Conservation (phyloP, 352 stramenopile species). For the Pythium vanterpoolii region DNA sequence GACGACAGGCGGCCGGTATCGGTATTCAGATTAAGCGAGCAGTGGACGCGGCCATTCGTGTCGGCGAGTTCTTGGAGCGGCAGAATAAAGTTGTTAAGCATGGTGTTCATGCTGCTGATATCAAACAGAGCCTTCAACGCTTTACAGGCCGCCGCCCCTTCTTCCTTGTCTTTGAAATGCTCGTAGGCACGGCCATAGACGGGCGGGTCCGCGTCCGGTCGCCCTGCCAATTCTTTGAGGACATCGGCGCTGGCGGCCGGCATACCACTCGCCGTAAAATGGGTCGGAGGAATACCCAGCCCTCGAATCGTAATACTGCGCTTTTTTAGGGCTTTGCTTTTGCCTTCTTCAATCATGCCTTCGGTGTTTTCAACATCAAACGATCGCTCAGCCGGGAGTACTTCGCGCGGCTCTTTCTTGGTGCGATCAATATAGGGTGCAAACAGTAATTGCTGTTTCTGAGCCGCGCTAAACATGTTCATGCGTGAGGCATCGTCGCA, state of each 20-base stretch:
- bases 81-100: constrained; percentile 97
- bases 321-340: constrained; percentile 74
- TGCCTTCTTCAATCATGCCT: constrained; percentile 65
- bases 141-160: constrained; percentile 92
- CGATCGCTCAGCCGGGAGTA: constrained; percentile 56
- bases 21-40: constrained; percentile 99
- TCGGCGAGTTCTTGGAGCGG: constrained; percentile 93
- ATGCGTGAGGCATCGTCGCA: constrained; percentile 93
- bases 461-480: constrained; percentile 92
- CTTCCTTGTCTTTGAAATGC: constrained; percentile 91
- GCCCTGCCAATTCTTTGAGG: constrained; percentile 91
- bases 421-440: constrained; percentile 80
- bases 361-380: constrained; percentile 87
- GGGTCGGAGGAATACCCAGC: constrained; percentile 89
- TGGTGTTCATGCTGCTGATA: constrained; percentile 98
- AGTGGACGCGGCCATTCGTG: constrained; percentile 94
- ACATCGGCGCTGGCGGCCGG: constrained; percentile 94
- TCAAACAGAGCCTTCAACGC: constrained; percentile 93
- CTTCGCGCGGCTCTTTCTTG: constrained; percentile 58
- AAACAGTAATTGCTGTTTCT: constrained; percentile 98
- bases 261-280: constrained; percentile 91
- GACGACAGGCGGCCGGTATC: constrained; percentile 98
- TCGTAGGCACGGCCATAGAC: constrained; percentile 86
- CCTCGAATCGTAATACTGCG: constrained; percentile 80
- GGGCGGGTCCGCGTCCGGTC: constrained; percentile 76